phyloP scores from a whole-genome alignment of 164 flowering plant genomes.

The Magnolia kwangsiensis region DNA sequence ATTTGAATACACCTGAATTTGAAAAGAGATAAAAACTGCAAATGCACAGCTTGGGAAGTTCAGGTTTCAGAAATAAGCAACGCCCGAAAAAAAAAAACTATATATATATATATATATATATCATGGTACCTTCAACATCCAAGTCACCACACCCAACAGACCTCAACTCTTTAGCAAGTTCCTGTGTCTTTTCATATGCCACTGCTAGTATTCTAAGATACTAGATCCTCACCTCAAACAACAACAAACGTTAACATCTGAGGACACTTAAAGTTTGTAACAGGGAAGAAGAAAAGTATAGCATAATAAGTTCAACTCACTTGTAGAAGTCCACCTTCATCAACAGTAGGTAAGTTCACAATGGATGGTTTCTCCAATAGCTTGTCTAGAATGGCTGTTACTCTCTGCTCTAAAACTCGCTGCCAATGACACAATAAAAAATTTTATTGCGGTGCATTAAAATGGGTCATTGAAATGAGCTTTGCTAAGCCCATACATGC shows the following conservation, averaged over 20 bases:
- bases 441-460: not conserved
- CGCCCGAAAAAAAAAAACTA: not conserved
- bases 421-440: slow-evolving; percentile 25
- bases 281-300: not conserved
- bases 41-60: not conserved
- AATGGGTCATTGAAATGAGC: not conserved
- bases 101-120: not conserved
- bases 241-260: slow-evolving; percentile 21
- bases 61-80: not conserved
- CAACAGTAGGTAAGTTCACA: slow-evolving; percentile 75
- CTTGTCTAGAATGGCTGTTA: slow-evolving; percentile 84
- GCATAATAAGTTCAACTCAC: slow-evolving; percentile 45
- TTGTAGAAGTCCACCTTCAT: slow-evolving; percentile 85
- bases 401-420: slow-evolving; percentile 95
- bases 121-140: slow-evolving; percentile 80
- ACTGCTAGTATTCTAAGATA: slow-evolving; percentile 95
- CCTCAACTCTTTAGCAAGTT: slow-evolving; percentile 84
- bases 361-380: slow-evolving; percentile 85
- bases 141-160: slow-evolving; percentile 97
- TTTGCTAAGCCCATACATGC: not conserved
- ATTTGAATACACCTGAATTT: no score
- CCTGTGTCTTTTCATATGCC: slow-evolving; percentile 94
- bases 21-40: not conserved
- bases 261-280: slow-evolving; percentile 8
- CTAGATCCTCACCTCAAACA: slow-evolving; percentile 43